Evolutionary conservation across 1,139 yeast genomes (phyloP).

Genomic region (Yamadazyma spencermartinsiae): DNA sequence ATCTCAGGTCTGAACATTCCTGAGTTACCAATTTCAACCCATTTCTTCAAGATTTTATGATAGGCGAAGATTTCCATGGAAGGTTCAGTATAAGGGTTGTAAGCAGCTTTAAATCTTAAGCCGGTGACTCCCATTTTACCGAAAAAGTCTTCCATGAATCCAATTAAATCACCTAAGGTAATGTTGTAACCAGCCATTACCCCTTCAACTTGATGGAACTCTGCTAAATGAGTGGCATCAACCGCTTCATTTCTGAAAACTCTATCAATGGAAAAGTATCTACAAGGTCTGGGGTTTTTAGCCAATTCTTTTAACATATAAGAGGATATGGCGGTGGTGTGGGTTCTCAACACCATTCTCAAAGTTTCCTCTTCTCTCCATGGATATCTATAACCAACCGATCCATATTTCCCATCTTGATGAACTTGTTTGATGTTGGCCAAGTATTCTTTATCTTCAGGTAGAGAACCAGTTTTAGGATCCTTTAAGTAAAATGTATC

Average conservation of each 20-base stretch:
- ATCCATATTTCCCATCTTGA: slow-evolving; percentile 87
- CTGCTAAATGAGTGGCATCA: slow-evolving; percentile 99
- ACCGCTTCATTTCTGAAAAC: slow-evolving; percentile 99
- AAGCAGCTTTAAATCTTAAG: slow-evolving; percentile 96
- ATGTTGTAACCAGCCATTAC: slow-evolving; percentile 95
- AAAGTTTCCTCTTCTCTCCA: slow-evolving; percentile 92
- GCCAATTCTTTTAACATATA: slow-evolving; percentile 87
- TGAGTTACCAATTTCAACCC: slow-evolving; percentile 99
- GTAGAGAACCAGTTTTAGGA: slow-evolving; percentile 76
- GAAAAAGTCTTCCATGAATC: slow-evolving; percentile 97
- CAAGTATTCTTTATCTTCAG: slow-evolving; percentile 78
- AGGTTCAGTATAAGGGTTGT: slow-evolving; percentile 99
- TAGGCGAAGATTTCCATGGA: slow-evolving; percentile 96
- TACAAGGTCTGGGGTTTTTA: slow-evolving; percentile 82
- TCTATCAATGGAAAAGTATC: slow-evolving; percentile 94
- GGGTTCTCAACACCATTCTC: slow-evolving; percentile 92
- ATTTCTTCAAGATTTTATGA: slow-evolving; percentile 90
- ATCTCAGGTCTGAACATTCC: slow-evolving; percentile 99
- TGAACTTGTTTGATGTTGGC: slow-evolving; percentile 80
- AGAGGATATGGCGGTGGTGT: slow-evolving; percentile 93
- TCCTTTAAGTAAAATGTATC: slow-evolving; percentile 97
- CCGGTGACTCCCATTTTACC: slow-evolving; percentile 95
- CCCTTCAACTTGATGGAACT: slow-evolving; percentile 99
- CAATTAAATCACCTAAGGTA: slow-evolving; percentile 94
- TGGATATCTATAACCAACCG: slow-evolving; percentile 97